Evolutionary conservation across 495 filamentous ascomycete genomes (phyloP), one percentile per base, ranked within the genome.

Genomic region (Aspergillus bridgeri): DNA sequence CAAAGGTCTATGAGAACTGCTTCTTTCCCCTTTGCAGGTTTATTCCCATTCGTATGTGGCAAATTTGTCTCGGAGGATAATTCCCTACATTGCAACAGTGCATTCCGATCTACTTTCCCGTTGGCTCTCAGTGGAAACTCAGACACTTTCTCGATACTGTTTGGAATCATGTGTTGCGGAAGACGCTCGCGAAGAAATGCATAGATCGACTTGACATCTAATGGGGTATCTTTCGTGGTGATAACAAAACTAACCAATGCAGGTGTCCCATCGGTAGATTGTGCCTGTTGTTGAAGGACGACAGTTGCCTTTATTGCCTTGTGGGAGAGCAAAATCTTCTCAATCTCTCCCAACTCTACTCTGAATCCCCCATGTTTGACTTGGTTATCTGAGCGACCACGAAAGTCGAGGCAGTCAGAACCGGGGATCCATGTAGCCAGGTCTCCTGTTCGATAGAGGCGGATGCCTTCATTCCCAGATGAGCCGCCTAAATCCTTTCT

Each of bases 301-400:
- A 48, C 19, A 3, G 23, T 44, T 8, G 23, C 23, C 6, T 25
- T 25, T n/a, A 56, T 3, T 9, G n/a, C 8, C 18, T 7, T 5
- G 15, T 46, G 44, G 15, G 29, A 44, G 3, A 23, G 33, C 3
- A 59, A 24, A n/a, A 50, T 22, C 5, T 47, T 29, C 3, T 54
- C 45, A 22, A 59, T 59, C 29, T 59, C 51, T 6, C 42, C 51
- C 1, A 59, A 46, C 21, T 59, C 57, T 1, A 59, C 51, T 11
- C 51, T 51, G 33, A 60, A 60, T 3, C 57, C 57, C 6, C 24
- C 25, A 19, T 59, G 51, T 13, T 59, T 59, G 44, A 54, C 46
- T 20, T 59, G 57, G 2, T 33, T n/a, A 33, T 59, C 57, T n/a
- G 51, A 21, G 0, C 57, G 51, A 18, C 57, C 57, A 11, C 33